A percentile compares a stretch with the other conserved stretches of the same genome.
phyloP scores from a whole-genome alignment of 2,329 filamentous ascomycete species.

The Emericellopsis cladophorae region DNA sequence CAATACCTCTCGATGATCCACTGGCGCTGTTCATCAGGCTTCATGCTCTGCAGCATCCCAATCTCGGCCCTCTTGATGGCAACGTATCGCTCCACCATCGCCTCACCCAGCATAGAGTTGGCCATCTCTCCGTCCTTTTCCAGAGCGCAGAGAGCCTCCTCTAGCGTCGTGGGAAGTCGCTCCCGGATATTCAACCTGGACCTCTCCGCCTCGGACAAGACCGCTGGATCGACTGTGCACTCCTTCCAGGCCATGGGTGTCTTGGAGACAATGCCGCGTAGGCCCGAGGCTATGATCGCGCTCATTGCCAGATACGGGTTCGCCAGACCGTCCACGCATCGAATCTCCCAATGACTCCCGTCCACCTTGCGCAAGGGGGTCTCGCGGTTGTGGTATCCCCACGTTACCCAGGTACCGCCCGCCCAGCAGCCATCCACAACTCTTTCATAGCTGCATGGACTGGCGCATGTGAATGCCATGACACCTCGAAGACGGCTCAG shows the following conservation, averaged over 20 bases:
- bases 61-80: slow-evolving; percentile 47
- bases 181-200: slow-evolving; percentile 37
- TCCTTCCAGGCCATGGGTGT: slow-evolving; percentile 36
- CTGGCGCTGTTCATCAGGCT: slow-evolving; percentile 27
- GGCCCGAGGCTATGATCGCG: slow-evolving; percentile 17
- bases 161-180: slow-evolving; percentile 40
- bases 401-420: slow-evolving; percentile 65
- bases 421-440: slow-evolving; percentile 60
- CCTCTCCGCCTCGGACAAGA: slow-evolving; percentile 31
- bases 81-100: slow-evolving; percentile 43
- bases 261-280: slow-evolving; percentile 10
- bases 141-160: slow-evolving; percentile 41
- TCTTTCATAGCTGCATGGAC: slow-evolving; percentile 55
- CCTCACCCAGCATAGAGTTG: slow-evolving; percentile 26
- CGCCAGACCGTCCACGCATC: slow-evolving; percentile 65
- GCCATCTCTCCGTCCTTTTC: slow-evolving; percentile 31
- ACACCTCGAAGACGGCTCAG: slow-evolving; percentile 53
- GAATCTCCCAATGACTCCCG: slow-evolving; percentile 63
- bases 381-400: slow-evolving; percentile 75
- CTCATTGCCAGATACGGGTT: slow-evolving; percentile 57
- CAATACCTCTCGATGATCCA: slow-evolving; percentile 56
- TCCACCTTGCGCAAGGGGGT: slow-evolving; percentile 56
- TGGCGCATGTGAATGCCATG: slow-evolving; percentile 56
- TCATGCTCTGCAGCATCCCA: slow-evolving; percentile 27
- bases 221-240: slow-evolving; percentile 39